These are phyloP conservation scores for Eucalyptus regnans DNA, from an alignment of 345 rosid genomes.

Conservation along the genomic window DNA sequence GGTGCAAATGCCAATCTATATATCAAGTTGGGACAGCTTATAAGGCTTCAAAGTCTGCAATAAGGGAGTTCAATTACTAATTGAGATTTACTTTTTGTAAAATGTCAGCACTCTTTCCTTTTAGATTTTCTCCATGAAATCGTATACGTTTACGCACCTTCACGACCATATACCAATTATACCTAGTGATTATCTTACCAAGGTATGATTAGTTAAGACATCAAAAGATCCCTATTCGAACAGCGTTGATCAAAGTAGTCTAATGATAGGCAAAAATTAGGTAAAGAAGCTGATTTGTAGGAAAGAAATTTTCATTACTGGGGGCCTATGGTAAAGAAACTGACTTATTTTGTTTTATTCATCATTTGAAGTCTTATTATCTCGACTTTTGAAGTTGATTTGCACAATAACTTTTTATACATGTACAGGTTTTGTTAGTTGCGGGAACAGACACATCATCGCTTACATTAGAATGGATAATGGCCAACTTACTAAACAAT, in stretches of 20 bases:
- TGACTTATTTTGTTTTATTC: neutral
- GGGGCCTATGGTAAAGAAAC: neutral
- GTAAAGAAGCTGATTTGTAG: neutral
- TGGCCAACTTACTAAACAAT: conserved; percentile 31
- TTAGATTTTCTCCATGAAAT: neutral
- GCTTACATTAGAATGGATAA: conserved; percentile 34
- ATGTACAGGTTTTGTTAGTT: neutral
- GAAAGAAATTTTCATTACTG: neutral
- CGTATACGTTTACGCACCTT: neutral
- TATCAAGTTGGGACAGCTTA: too few species aligned
- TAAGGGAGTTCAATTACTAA: neutral
- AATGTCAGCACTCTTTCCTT: neutral
- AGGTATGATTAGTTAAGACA: neutral
- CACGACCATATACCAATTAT: neutral
- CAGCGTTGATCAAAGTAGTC: neutral
- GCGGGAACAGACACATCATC: conserved; percentile 40
- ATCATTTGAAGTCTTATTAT: neutral
- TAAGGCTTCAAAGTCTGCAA: neutral
- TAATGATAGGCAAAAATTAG: neutral
- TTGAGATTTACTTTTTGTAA: neutral
- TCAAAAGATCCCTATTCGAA: neutral
- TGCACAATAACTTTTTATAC: neutral
- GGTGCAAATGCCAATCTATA: neutral
- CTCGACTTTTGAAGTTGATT: neutral
- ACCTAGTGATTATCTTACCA: neutral